Percentiles rank a stretch among this genome's conserved stretches.
phyloP scores from a whole-genome alignment of 331 rosid species.

The Dryas integrifolia region DNA sequence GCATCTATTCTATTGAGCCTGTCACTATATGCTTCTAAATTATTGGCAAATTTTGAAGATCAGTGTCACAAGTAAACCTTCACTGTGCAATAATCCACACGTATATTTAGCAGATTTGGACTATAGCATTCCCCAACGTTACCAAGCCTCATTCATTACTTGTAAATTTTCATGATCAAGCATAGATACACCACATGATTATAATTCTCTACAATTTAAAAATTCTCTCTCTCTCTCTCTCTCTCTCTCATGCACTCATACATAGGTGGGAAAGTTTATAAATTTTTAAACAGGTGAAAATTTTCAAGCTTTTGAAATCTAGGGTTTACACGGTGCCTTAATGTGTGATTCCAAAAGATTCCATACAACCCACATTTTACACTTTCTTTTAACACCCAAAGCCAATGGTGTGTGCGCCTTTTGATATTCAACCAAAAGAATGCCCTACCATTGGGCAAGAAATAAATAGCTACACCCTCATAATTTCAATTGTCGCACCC shows the following conservation, averaged over 20 bases:
- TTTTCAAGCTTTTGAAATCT: background rate
- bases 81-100: background rate
- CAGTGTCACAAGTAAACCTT: background rate
- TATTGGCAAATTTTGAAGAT: background rate
- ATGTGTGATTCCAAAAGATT: background rate
- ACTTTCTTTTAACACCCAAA: background rate
- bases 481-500: background rate
- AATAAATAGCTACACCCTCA: background rate
- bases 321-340: background rate
- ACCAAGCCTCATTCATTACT: too few species aligned
- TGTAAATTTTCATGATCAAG: too few species aligned
- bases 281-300: too few species aligned
- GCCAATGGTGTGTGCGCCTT: background rate
- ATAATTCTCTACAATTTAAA: too few species aligned
- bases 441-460: background rate
- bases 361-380: background rate
- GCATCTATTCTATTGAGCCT: background rate
- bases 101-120: background rate
- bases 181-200: too few species aligned
- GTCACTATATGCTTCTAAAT: background rate
- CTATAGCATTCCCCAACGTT: background rate
- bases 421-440: background rate
- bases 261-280: too few species aligned
- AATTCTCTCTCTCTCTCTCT: too few species aligned
- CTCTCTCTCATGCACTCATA: too few species aligned